phyloP scores from a whole-genome alignment of 2,329 filamentous ascomycete species.

The Sarocladiaceae sp. region DNA sequence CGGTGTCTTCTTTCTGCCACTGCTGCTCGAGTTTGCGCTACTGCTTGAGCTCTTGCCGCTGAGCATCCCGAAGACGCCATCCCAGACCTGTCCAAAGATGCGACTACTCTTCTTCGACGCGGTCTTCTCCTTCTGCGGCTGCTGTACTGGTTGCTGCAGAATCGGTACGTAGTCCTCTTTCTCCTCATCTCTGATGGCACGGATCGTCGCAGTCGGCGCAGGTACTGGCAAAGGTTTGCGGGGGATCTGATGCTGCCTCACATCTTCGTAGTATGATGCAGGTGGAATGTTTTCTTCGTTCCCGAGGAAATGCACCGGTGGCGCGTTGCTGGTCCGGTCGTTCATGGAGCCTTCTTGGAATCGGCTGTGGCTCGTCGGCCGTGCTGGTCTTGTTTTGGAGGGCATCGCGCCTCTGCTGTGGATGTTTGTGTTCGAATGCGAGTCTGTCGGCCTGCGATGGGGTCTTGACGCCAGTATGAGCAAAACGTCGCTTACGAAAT shows the following conservation, averaged over 20 bases:
- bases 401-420: not conserved
- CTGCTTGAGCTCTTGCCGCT: slow-evolving; percentile 22
- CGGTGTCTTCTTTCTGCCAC: slow-evolving; percentile 12
- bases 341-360: slow-evolving; percentile 85
- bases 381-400: slow-evolving; percentile 15
- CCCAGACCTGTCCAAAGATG: slow-evolving; percentile 33
- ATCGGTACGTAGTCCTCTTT: not conserved
- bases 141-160: not conserved
- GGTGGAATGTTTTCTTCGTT: slow-evolving; percentile 20
- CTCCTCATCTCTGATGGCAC: slow-evolving; percentile 11
- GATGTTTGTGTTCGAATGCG: not conserved
- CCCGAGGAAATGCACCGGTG: slow-evolving; percentile 63
- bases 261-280: not conserved
- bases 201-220: slow-evolving; percentile 14
- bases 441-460: too few species aligned
- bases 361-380: slow-evolving; percentile 39
- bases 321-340: slow-evolving; percentile 68
- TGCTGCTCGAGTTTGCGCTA: slow-evolving; percentile 16
- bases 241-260: slow-evolving; percentile 10
- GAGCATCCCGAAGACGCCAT: slow-evolving; percentile 29
- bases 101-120: slow-evolving; percentile 22
- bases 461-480: not conserved
- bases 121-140: slow-evolving; percentile 15
- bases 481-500: too few species aligned
- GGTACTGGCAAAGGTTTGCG: slow-evolving; percentile 9